Evolutionary conservation across 257 asterid species (phyloP), one percentile per base, ranked within the genome.

Genomic region (Fraxinus pennsylvanica): DNA sequence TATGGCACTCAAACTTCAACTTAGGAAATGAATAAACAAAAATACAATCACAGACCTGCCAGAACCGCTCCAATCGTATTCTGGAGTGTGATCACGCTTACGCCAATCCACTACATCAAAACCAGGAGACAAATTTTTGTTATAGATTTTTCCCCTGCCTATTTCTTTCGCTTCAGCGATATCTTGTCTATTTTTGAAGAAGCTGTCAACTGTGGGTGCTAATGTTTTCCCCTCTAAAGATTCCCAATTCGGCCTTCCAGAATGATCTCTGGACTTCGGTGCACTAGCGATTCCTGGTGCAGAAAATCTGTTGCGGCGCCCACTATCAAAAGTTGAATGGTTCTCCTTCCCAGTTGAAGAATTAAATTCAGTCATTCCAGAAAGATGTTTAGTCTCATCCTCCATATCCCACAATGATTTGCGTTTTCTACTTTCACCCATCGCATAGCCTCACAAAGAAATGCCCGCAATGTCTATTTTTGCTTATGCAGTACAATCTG

Each of bases 361-460:
- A 83, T 72, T 83, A 68, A 77, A 84, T 50, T 81, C 84, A 39
- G 69, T 57, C 50, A 77, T 74, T 65, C 84, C 83, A 15, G 89
- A 47, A 59, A 74, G 77, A 43, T 72, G 76, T 73, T 72, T 84
- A 35, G 77, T 70, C 70, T 87, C 94, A 4, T 78, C 90, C 76
- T 79, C 90, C 75, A 57, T 73, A 74, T 90, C 94, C 94, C 97
- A 89, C 78, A 82, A 72, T 36, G 96, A 85, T 79, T 80, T 89
- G 75, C 90, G 97, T 81, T 88, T 86, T 86, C 92, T 88, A 76
- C 86, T 85, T 75, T 89, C 94, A 75, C 89, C 91, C 97, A 93
- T 93, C 52, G 79, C 74, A 78, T 83, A 79, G 74, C 78, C 78
- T 72, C 39, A 75, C 79, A 78, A 84, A 82, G 33, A 57, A 77